A percentile compares a stretch with the other conserved stretches of the same genome.
Evolutionary conservation across 1,139 yeast genomes (phyloP).

Genomic region (Hyphopichia burtonii): DNA sequence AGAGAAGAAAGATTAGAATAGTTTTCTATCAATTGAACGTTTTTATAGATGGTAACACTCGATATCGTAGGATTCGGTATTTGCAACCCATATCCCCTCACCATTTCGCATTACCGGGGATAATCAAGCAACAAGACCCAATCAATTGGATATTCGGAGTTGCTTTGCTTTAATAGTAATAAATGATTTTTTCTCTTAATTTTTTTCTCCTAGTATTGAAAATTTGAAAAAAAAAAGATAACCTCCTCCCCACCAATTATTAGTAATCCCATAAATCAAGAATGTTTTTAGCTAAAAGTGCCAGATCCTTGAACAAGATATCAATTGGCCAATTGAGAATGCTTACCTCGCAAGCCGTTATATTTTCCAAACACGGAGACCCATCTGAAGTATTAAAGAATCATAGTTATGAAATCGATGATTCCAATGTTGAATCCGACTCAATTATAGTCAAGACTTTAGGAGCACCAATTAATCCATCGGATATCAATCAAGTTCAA

Average conservation of each 20-base stretch:
- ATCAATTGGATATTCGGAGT: no score
- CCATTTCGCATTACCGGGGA: no score
- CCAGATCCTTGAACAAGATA: background rate
- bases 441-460: slow-evolving; percentile 60
- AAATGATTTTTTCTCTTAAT: no score
- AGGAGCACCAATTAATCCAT: slow-evolving; percentile 76
- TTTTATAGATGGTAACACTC: no score
- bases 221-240: background rate
- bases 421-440: slow-evolving; percentile 36
- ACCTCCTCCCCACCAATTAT: background rate
- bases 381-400: slow-evolving; percentile 56
- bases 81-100: no score
- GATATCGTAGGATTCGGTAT: no score
- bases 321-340: slow-evolving; percentile 24
- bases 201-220: no score
- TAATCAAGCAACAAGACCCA: no score
- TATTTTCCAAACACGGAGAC: slow-evolving; percentile 58
- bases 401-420: slow-evolving; percentile 52
- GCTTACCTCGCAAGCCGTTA: slow-evolving; percentile 58
- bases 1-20: slow-evolving; percentile 1
- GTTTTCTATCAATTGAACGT: background rate
- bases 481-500: slow-evolving; percentile 41
- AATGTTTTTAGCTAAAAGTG: background rate
- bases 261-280: background rate
- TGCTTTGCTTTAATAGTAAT: no score